These are phyloP conservation scores for Citrullus colocynthis DNA, from an alignment of 306 rosid species.

Conservation along the genomic window DNA sequence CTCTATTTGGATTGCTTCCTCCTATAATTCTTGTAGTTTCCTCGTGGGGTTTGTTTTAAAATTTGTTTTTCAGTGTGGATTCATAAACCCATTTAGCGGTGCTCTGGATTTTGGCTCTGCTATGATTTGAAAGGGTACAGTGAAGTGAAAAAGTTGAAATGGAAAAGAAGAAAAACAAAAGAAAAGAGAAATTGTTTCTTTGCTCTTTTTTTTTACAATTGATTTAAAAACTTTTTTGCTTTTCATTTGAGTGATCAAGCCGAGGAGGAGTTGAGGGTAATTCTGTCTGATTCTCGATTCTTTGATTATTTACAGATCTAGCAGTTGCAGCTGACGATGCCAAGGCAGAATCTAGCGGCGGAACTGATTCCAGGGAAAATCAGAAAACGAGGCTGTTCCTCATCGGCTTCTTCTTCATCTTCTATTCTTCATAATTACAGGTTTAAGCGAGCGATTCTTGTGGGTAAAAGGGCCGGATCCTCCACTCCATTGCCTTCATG, in stretches of 20 bases:
- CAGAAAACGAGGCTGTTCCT: slow-evolving; percentile 89
- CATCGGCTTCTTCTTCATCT: slow-evolving; percentile 85
- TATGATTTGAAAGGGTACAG: slow-evolving; percentile 5
- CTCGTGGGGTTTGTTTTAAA: slow-evolving; percentile 4
- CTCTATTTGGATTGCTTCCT: slow-evolving; percentile 21
- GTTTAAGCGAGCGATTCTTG: slow-evolving; percentile 78
- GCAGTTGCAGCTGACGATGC: slow-evolving; percentile 27
- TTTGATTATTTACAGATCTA: slow-evolving; percentile 3
- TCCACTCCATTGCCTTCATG: slow-evolving; percentile 85
- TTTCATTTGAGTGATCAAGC: background rate
- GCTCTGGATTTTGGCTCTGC: slow-evolving; percentile 1
- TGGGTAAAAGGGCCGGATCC: slow-evolving; percentile 80
- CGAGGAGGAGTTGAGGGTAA: background rate
- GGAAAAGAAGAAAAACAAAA: background rate
- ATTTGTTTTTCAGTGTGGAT: background rate
- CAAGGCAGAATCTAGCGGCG: slow-evolving; percentile 46
- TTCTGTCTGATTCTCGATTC: background rate
- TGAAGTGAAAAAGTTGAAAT: background rate
- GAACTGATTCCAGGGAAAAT: slow-evolving; percentile 82
- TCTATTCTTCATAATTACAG: slow-evolving; percentile 75
- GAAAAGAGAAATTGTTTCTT: background rate
- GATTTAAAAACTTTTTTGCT: background rate
- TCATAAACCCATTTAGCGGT: background rate
- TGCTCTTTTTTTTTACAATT: background rate
- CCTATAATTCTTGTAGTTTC: slow-evolving; percentile 6